Percentiles rank a stretch among this genome's conserved stretches.
phyloP scores from a whole-genome alignment of 2,329 filamentous ascomycete species.

The Tolypocladium paradoxum region DNA sequence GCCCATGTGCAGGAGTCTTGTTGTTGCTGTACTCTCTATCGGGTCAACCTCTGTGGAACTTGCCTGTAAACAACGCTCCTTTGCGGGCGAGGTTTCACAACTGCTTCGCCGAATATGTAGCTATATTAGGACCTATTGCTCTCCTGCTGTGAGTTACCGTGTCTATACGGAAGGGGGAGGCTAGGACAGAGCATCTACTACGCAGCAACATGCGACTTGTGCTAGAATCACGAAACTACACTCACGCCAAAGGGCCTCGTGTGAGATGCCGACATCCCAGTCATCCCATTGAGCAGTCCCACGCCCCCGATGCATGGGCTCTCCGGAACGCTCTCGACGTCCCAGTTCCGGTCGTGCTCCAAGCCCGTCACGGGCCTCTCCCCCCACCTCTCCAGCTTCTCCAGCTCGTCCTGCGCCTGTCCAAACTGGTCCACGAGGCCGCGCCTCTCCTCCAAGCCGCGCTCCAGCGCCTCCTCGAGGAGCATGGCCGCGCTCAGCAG shows the following conservation, averaged over 20 bases:
- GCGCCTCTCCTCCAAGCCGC: neutral
- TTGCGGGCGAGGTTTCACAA: no score
- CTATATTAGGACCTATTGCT: no score
- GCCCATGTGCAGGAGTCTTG: no score
- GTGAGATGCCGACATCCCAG: neutral
- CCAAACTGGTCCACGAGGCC: neutral
- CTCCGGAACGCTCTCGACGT: neutral
- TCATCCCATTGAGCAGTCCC: neutral
- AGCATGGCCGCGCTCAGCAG: neutral
- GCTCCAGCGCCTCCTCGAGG: neutral
- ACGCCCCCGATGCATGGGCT: neutral
- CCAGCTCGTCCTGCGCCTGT: neutral
- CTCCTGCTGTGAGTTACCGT: neutral
- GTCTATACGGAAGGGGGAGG: neutral
- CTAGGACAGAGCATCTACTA: neutral
- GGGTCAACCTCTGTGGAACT: no score
- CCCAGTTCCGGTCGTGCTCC: neutral
- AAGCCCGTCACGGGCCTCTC: neutral
- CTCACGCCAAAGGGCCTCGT: neutral
- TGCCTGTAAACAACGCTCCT: no score
- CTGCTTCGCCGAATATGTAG: no score
- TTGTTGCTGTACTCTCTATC: no score
- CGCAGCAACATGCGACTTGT: neutral
- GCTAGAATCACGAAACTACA: neutral
- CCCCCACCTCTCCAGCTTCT: neutral